Base-by-base conservation (phyloP, 208 protist genomes). In the Crithidia brevicula region DNA sequence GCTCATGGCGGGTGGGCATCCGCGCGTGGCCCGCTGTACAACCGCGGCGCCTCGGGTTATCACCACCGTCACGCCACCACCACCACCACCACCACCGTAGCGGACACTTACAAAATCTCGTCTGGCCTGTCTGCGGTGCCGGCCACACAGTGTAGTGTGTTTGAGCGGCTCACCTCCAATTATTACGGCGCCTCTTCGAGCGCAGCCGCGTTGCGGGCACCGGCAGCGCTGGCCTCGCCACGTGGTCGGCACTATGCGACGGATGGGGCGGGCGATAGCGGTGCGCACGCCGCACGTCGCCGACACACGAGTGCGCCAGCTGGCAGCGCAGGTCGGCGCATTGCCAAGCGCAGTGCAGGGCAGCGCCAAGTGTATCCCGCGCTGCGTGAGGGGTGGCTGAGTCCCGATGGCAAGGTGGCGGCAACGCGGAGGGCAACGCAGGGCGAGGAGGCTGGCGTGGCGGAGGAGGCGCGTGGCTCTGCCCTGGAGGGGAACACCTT, bases 91-190 rank as follows among this genome's bases (percentile, higher is more conserved):
- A 51, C 16, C 30, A 47, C 4, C 43, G 13, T 1, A 15, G 18
- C 20, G 8, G 50, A 16, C 15, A 25, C 10, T n/a, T 34, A 47
- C 4, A 0, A n/a, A n/a, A n/a, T n/a, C n/a, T n/a, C n/a, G n/a
- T n/a, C n/a, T n/a, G n/a, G n/a, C n/a, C n/a, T n/a, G n/a, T n/a
- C n/a, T n/a, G n/a, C 53, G 47, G 28, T 65, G 54, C 61, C 63
- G 38, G 9, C 54, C 22, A 46, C 33, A 30, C 62, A 47, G 23
- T 67, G 61, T 25, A 45, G 36, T 34, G 78, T 83, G 18, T 83
- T 83, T 51, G 73, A 83, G 67, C 78, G 78, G 3, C 64, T 83
- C 13, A 72, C 73, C 0, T 83, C 78, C 22, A 79, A 79, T 36
- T 83, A 71, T 57, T 83, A 83, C 72, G 25, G 51, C 23, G 51